phyloP scores from a whole-genome alignment of 169 alveolate species.

The Cyclospora cayetanensis region DNA sequence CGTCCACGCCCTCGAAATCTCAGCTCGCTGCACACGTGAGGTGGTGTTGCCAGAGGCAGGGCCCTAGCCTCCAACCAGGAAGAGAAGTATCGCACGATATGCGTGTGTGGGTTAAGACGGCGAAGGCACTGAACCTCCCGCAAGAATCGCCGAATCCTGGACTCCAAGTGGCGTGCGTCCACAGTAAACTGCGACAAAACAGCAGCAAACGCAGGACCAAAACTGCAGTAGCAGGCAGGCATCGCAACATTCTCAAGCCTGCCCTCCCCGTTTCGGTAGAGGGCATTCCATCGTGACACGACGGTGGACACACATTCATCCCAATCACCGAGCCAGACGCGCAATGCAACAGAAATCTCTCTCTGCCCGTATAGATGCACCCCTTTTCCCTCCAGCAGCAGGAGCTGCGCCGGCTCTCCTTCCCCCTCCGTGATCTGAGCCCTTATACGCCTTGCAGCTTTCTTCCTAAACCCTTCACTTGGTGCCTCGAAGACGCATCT shows the following conservation, averaged over 20 bases:
- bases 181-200: constrained; percentile 33
- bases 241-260: too few species aligned
- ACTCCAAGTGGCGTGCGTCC: background rate
- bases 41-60: background rate
- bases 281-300: too few species aligned
- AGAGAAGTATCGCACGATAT: constrained; percentile 35
- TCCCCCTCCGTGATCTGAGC: background rate
- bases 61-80: constrained; percentile 33
- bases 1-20: background rate
- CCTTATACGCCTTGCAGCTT: background rate
- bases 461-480: background rate
- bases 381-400: too few species aligned
- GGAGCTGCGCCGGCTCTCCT: background rate
- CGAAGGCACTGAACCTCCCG: constrained; percentile 60
- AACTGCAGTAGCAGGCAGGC: background rate
- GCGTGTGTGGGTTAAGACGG: constrained; percentile 18
- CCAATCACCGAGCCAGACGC: too few species aligned
- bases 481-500: background rate
- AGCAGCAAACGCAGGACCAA: background rate
- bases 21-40: background rate
- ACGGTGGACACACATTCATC: too few species aligned
- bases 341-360: too few species aligned
- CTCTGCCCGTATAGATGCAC: too few species aligned
- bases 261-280: too few species aligned
- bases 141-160: background rate